phyloP scores from a whole-genome alignment of 2,329 filamentous ascomycete genomes.

The Exserohilum turcica region DNA sequence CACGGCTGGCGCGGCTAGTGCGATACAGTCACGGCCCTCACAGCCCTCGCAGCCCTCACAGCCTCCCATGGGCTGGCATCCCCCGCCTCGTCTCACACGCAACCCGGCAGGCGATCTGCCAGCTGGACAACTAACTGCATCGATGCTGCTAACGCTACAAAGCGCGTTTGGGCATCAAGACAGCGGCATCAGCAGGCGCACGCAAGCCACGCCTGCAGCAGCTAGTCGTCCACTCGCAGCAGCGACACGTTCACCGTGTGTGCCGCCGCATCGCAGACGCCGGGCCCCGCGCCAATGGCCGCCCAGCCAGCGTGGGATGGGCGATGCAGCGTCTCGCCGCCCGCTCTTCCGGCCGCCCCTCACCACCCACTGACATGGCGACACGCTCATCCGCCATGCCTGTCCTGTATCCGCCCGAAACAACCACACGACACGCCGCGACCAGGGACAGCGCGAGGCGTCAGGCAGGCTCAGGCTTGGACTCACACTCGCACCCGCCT shows the following conservation, averaged over 20 bases:
- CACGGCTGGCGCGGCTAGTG: neutral
- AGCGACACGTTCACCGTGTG: slow-evolving; percentile 38
- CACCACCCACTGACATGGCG: slow-evolving; percentile 38
- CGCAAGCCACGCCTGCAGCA: slow-evolving; percentile 21
- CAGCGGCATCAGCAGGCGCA: slow-evolving; percentile 31
- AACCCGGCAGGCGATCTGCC: neutral
- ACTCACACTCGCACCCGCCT: slow-evolving; percentile 18
- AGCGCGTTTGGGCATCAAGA: slow-evolving; percentile 35
- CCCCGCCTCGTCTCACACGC: too few relatives aligned
- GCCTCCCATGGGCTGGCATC: too few relatives aligned
- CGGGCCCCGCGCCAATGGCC: slow-evolving; percentile 10
- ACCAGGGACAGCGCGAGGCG: slow-evolving; percentile 22
- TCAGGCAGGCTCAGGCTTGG: slow-evolving; percentile 34
- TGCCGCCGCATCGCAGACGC: slow-evolving; percentile 24
- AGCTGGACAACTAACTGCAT: slow-evolving; percentile 13
- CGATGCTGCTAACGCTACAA: neutral
- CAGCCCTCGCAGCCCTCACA: too few relatives aligned
- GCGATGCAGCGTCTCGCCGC: slow-evolving; percentile 41
- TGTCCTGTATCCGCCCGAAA: slow-evolving; percentile 27
- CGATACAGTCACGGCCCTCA: too few relatives aligned
- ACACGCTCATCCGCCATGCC: slow-evolving; percentile 34
- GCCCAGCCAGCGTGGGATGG: neutral
- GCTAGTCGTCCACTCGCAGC: slow-evolving; percentile 32
- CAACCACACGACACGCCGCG: slow-evolving; percentile 13
- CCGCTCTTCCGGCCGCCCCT: slow-evolving; percentile 38